Conservation (phyloP, 2,329 filamentous ascomycete species). For the Alternaria arborescens region DNA sequence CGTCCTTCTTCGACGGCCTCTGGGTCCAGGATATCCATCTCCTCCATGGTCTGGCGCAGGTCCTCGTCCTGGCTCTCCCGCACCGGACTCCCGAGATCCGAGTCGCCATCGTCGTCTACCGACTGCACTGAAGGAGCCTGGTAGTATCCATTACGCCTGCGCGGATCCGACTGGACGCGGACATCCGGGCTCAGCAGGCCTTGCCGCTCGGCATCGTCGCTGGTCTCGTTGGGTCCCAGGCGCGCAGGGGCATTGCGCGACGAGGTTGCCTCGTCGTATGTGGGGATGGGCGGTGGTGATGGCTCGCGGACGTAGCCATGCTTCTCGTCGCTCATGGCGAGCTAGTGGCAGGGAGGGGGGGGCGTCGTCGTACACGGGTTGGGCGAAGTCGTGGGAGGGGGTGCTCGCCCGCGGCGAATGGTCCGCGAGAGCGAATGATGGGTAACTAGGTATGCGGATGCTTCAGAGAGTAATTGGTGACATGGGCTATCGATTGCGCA, state of each 20-base stretch:
- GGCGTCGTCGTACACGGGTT: conserved; percentile 19
- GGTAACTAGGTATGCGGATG: neutral
- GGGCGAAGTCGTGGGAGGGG: conserved; percentile 13
- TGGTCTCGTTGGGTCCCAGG: conserved; percentile 66
- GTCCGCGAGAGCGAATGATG: conserved; percentile 11
- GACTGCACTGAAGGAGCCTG: conserved; percentile 85
- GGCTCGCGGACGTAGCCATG: conserved; percentile 55
- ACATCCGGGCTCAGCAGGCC: conserved; percentile 70
- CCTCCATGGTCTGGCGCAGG: conserved; percentile 82
- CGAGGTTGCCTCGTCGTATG: conserved; percentile 81
- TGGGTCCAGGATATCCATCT: conserved; percentile 62
- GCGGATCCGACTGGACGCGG: conserved; percentile 37
- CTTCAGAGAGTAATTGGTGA: conserved; percentile 1
- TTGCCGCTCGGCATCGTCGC: conserved; percentile 78
- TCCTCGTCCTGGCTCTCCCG: conserved; percentile 62
- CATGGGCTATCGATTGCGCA: conserved; percentile 33
- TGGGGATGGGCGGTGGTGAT: conserved; percentile 73
- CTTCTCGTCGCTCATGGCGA: conserved; percentile 52
- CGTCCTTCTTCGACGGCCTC: conserved; percentile 44
- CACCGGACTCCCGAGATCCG: conserved; percentile 61
- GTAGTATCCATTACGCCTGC: conserved; percentile 63
- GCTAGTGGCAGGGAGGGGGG: conserved; percentile 20
- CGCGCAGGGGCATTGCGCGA: conserved; percentile 60
- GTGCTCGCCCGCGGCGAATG: conserved; percentile 20
- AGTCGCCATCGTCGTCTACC: conserved; percentile 70